Percentiles rank a stretch among this genome's conserved stretches.
Conservation (phyloP, 2,329 filamentous ascomycete genomes). For the Piedraia hortae region DNA sequence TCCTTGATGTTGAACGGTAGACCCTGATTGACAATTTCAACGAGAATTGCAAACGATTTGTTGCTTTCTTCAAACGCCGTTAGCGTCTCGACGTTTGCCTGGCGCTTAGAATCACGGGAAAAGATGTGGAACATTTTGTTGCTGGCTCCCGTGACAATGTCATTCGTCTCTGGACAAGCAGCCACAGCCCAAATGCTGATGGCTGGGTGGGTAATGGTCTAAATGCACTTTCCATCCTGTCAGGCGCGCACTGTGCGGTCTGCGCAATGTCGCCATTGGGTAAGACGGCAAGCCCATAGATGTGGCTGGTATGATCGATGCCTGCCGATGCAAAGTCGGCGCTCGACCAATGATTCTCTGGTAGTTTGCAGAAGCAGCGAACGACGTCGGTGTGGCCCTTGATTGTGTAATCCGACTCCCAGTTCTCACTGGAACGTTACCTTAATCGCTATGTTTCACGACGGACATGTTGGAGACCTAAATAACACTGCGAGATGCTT, state of each 20-base stretch:
- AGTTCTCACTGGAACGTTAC: no score
- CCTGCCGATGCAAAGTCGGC: conserved; percentile 87
- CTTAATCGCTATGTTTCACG: no score
- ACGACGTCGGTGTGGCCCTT: conserved; percentile 57
- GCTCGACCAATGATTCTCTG: conserved; percentile 44
- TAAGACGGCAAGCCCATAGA: conserved; percentile 56
- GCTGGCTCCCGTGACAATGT: conserved; percentile 82
- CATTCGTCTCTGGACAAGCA: conserved; percentile 54
- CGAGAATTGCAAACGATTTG: conserved; percentile 13
- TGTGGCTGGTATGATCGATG: conserved; percentile 91
- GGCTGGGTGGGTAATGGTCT: conserved; percentile 89
- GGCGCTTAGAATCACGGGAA: conserved; percentile 38
- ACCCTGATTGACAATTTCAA: conserved; percentile 37
- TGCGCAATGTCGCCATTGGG: conserved; percentile 68
- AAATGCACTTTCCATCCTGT: conserved; percentile 56
- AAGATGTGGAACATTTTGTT: conserved; percentile 71
- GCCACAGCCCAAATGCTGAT: conserved; percentile 90
- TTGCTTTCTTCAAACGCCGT: conserved; percentile 48
- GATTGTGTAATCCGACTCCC: no score
- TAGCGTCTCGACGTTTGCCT: conserved; percentile 37
- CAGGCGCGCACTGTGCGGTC: conserved; percentile 84
- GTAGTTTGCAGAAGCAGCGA: conserved; percentile 64
- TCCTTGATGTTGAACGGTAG: conserved; percentile 63
- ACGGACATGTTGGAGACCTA: no score
- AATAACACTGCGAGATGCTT: no score